These are phyloP conservation scores for Cucurbita moschata DNA, from an alignment of 306 rosid species.

Conservation along the genomic window DNA sequence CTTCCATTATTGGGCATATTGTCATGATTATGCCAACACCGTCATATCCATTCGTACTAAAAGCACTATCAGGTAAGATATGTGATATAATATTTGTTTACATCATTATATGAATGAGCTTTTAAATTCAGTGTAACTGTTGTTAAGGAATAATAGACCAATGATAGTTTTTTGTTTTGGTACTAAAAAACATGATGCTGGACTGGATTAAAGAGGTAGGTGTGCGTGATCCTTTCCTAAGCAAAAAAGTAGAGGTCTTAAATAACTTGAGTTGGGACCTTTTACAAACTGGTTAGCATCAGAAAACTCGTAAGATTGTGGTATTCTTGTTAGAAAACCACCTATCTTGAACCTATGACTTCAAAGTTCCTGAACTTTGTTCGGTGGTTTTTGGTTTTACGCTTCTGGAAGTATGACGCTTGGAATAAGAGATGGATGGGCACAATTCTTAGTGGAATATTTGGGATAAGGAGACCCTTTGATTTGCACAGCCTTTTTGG, in stretches of 20 bases:
- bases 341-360: not conserved
- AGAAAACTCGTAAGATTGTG: not conserved
- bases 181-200: not conserved
- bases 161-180: not conserved
- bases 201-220: not conserved
- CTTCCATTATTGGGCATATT: constrained; percentile 89
- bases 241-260: not conserved
- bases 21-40: constrained; percentile 69
- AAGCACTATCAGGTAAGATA: constrained; percentile 55
- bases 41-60: constrained; percentile 87
- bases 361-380: not conserved
- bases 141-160: not conserved
- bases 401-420: not conserved
- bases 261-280: not conserved
- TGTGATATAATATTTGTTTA: not conserved
- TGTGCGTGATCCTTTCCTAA: not conserved
- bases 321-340: not conserved
- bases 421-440: not conserved
- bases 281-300: not conserved
- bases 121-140: not conserved
- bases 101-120: not conserved
- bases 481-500: not conserved
- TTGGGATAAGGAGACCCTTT: not conserved
- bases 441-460: not conserved
- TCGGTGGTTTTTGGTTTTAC: not conserved